Base-by-base conservation (phyloP, 225 moss, liverwort and hornwort species). In the Lunularia cruciata region DNA sequence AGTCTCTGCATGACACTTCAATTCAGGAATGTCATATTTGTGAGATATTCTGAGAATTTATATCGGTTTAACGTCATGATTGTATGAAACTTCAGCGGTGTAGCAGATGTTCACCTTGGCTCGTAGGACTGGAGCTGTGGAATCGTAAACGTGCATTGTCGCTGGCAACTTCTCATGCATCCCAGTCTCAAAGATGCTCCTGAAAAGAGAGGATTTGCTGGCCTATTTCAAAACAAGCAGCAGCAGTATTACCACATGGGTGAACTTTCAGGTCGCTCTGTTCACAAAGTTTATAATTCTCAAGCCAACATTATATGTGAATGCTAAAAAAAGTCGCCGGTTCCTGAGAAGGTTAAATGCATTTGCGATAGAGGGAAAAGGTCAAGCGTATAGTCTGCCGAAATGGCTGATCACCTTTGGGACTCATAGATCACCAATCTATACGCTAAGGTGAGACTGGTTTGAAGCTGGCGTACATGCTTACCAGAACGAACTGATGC, bases 71-170 rank as follows among this genome's bases (percentile, higher is more conserved):
- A 77, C 77, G 20, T 71, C 57, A 12, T 67, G 13, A 45, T 62
- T 68, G 65, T 70, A 82, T 40, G 22, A 30, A 13, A 82, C 72
- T 40, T 82, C 61, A 6, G 81, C 81, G 6, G 81, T 82, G 71
- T 82, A 82, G 77, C 81, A 82, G 55, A 74, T 77, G 16, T 77
- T 74, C 32, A 82, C 60, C 81, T 74, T 77, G 11, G 77, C 81
- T 0, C 81, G 70, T 25, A 82, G 74, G 2, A 82, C 81, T 3
- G 81, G 67, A 1, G 71, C 71, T 43, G 77, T 40, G 15, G 74
- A 71, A 35, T 82, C 81, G 35, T 82, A 82, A 3, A 82, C 77
- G 58, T 82, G 81, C 26, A 82, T 77, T 15, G 73, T 77, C 26
- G 81, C 81, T 0, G 77, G 73, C 4, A 82, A 56, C 39, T 74